Evolutionary conservation across 2,329 filamentous ascomycete genomes (phyloP), one percentile per base, ranked within the genome.

Genomic region (Dothistroma septosporum): DNA sequence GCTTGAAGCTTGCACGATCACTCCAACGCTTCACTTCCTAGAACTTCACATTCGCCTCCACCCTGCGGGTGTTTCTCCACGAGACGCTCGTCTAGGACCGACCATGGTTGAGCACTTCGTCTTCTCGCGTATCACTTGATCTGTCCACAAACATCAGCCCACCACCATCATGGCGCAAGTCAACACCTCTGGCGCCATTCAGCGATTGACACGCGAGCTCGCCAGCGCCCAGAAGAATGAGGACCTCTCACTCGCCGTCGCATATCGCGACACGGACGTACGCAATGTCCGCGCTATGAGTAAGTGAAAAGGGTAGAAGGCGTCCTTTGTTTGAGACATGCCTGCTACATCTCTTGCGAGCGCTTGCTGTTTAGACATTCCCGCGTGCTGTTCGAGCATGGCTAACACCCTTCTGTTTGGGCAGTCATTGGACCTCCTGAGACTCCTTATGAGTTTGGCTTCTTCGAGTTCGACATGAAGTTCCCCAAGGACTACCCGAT

Each of bases 401-500:
- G n/a, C n/a, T n/a, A n/a, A n/a, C n/a, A n/a, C n/a, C n/a, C n/a
- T n/a, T n/a, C n/a, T n/a, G n/a, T n/a, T n/a, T n/a, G n/a, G n/a
- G n/a, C n/a, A n/a, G n/a, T 97, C 70, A 86, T 97, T 67, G 94
- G 94, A 0, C 93, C 94, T 24, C 91, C 93, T 66, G 92, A 94
- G 54, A 58, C 59, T 46, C 61, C 60, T 6, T 99, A 99, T 75
- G 92, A 97, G 75, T 97, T 95, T 72, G 94, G 94, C 2, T 97
- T 97, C 78, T 97, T 96, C 73, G 92, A 97, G 83, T 92, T 94
- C 75, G 63, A 70, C 32, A 63, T 70, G 60, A 68, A 70, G 48
- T 46, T 75, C 55, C 62, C 64, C n/a, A 67, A 69, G 91, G 92
- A 96, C 2, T 99, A 99, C 71, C 94, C 94, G 65, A 84, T 81